A percentile compares a stretch with the other conserved stretches of the same genome.
These are phyloP conservation scores for Ammopiptanthus mongolicus DNA, from an alignment of 306 rosid genomes.

Conservation along the genomic window DNA sequence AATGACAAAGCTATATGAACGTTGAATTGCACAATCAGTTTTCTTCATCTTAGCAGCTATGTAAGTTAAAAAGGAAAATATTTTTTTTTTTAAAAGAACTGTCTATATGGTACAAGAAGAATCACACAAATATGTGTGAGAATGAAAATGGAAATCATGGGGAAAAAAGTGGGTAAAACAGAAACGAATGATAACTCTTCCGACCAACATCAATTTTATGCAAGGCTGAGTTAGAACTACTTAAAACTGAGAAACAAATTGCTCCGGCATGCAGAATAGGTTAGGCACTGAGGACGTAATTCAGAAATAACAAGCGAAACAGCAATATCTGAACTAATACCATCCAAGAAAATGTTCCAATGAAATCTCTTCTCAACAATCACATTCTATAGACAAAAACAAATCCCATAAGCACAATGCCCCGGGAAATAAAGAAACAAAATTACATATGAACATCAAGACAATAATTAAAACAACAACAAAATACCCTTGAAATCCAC, in stretches of 20 bases:
- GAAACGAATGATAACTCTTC: no score
- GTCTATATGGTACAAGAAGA: no score
- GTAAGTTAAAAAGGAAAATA: no score
- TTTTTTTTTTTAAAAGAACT: no score
- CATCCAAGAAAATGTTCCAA: slow-evolving; percentile 13
- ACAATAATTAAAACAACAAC: slow-evolving; percentile 22
- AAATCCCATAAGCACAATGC: slow-evolving; percentile 7
- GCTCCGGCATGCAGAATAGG: background rate
- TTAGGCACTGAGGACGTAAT: background rate
- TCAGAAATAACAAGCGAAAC: slow-evolving; percentile 5
- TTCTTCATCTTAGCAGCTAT: background rate
- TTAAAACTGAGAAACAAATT: background rate
- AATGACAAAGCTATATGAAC: background rate
- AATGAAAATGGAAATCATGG: no score
- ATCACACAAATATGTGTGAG: no score
- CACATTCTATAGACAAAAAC: slow-evolving; percentile 19
- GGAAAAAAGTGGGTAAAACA: no score
- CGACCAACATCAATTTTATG: background rate
- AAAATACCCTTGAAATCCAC: slow-evolving; percentile 29
- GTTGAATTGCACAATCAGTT: background rate
- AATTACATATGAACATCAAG: slow-evolving; percentile 34
- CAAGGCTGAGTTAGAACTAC: background rate
- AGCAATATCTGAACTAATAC: slow-evolving; percentile 11
- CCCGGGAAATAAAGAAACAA: slow-evolving; percentile 10
- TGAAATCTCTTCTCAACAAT: slow-evolving; percentile 17